Evolutionary conservation across 345 rosid genomes (phyloP).

Genomic region (Salix arbutifolia): DNA sequence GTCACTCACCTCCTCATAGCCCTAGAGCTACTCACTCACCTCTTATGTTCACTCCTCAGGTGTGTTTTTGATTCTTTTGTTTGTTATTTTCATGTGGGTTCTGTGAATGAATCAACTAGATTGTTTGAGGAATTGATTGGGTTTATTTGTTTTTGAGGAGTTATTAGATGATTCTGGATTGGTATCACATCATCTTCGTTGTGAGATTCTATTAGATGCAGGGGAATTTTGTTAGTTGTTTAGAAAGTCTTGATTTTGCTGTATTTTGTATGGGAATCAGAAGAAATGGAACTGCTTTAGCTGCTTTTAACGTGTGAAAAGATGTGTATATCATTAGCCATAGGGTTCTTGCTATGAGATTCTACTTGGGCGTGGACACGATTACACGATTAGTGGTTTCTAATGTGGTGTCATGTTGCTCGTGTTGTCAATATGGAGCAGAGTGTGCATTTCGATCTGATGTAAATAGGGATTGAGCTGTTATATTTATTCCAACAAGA

Average conservation of each 20-base stretch:
- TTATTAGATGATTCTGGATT: background rate
- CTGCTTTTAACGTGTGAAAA: background rate
- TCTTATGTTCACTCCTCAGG: conserved; percentile 96
- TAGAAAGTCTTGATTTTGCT: background rate
- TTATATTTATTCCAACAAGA: background rate
- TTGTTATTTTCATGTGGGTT: background rate
- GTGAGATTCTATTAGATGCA: background rate
- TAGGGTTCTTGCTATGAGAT: background rate
- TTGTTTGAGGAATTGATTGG: background rate
- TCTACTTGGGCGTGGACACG: background rate
- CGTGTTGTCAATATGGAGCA: background rate
- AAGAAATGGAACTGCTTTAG: background rate
- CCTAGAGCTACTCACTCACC: conserved; percentile 81
- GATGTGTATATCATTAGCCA: background rate
- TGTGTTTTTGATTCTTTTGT: background rate
- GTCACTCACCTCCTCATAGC: conserved; percentile 91
- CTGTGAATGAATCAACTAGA: background rate
- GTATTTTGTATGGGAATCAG: background rate
- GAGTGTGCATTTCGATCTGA: background rate
- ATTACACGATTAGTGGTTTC: background rate
- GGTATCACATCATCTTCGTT: background rate
- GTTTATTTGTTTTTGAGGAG: background rate
- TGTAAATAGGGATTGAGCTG: background rate
- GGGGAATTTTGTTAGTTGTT: background rate
- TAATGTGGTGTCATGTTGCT: background rate